Evolutionary conservation across 2,329 filamentous ascomycete genomes (phyloP).

Genomic region (Arthroderma uncinatum): DNA sequence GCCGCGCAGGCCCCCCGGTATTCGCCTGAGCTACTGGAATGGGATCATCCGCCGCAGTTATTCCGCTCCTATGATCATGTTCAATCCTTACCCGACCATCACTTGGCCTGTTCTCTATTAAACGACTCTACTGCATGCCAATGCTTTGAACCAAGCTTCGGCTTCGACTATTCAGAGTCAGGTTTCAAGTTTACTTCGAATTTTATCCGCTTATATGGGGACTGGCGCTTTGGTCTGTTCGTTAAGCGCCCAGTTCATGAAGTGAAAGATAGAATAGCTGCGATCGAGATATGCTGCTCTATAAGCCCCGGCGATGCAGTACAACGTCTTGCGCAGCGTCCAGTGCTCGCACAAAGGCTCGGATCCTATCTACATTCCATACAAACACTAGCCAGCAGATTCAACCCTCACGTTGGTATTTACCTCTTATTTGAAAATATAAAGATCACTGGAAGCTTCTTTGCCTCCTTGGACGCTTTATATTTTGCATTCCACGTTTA

Average conservation of each 20-base stretch:
- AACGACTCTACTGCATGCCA: neutral
- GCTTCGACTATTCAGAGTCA: no score
- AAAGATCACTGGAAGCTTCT: no score
- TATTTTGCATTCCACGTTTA: no score
- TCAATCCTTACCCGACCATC: neutral
- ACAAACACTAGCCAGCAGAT: no score
- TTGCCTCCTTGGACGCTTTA: no score
- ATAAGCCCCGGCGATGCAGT: neutral
- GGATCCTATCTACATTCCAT: no score
- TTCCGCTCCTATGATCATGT: neutral
- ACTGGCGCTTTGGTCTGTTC: neutral
- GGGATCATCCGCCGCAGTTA: neutral
- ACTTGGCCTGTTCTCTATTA: neutral
- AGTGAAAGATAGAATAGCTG: neutral
- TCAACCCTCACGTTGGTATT: no score
- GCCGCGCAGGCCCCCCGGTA: neutral
- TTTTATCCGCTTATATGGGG: neutral
- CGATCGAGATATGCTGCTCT: neutral
- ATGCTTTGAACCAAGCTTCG: neutral
- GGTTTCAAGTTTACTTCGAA: no score
- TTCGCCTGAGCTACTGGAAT: neutral
- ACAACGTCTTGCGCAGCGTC: neutral
- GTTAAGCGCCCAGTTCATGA: neutral
- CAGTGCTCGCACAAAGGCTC: no score
- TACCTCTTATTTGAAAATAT: no score